These are phyloP conservation scores for Metschnikowia anglica DNA, from an alignment of 805 yeast genomes.

Conservation along the genomic window DNA sequence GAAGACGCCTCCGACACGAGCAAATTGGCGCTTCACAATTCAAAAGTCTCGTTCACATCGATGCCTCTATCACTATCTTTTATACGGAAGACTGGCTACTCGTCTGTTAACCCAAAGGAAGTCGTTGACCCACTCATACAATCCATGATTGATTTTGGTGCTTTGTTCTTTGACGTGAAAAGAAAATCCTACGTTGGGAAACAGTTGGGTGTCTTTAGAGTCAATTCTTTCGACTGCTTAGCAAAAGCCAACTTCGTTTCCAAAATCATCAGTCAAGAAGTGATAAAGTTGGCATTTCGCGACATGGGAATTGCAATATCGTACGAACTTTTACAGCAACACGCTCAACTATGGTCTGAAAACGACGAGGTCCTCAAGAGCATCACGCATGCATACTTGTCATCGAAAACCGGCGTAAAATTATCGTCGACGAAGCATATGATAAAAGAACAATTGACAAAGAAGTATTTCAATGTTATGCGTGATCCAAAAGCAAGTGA, in stretches of 20 bases:
- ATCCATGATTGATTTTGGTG: constrained; percentile 45
- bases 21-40: constrained; percentile 27
- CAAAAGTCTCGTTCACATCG: constrained; percentile 26
- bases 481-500: constrained; percentile 40
- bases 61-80: constrained; percentile 34
- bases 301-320: constrained; percentile 39
- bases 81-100: constrained; percentile 37
- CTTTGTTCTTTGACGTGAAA: constrained; percentile 42
- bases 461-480: constrained; percentile 42
- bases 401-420: constrained; percentile 40
- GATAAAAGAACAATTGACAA: constrained; percentile 36
- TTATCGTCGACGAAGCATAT: constrained; percentile 42
- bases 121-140: constrained; percentile 30
- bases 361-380: constrained; percentile 43
- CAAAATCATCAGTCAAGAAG: constrained; percentile 47
- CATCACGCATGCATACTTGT: constrained; percentile 39
- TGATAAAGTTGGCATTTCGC: constrained; percentile 46
- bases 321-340: constrained; percentile 38
- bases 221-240: constrained; percentile 50
- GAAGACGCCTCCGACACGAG: constrained; percentile 22
- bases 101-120: constrained; percentile 32
- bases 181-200: constrained; percentile 40
- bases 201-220: constrained; percentile 51
- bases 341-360: constrained; percentile 47
- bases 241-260: constrained; percentile 51